Evolutionary conservation across 2,329 filamentous ascomycete species (phyloP).

Genomic region (Trichoderma semiorbis): DNA sequence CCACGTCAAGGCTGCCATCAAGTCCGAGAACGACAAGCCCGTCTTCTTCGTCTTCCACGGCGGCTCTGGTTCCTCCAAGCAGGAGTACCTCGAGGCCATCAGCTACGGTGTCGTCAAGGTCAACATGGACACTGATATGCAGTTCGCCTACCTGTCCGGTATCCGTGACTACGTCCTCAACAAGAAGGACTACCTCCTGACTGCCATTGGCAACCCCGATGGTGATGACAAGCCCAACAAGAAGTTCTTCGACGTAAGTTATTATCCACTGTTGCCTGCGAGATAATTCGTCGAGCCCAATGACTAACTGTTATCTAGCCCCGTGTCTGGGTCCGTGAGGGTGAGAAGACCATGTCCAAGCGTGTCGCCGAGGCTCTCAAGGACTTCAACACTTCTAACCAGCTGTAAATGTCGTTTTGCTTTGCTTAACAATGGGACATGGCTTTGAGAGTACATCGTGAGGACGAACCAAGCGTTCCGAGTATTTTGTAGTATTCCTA

Average conservation of each 20-base stretch:
- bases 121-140: constrained; percentile 97
- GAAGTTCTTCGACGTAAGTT: constrained; percentile 71
- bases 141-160: constrained; percentile 88
- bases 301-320: constrained; percentile 47
- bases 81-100: constrained; percentile 88
- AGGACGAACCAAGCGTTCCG: not conserved
- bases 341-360: constrained; percentile 92
- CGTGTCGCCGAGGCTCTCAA: constrained; percentile 77
- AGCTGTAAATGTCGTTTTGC: constrained; percentile 29
- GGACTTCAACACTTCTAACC: constrained; percentile 71
- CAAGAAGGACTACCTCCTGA: constrained; percentile 92
- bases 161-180: constrained; percentile 91
- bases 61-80: constrained; percentile 84
- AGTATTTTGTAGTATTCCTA: not conserved
- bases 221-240: constrained; percentile 98
- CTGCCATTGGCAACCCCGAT: constrained; percentile 90
- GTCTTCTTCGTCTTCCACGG: constrained; percentile 99
- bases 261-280: not conserved
- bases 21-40: constrained; percentile 74
- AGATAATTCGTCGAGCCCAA: not conserved
- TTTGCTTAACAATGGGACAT: not conserved
- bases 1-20: constrained; percentile 78
- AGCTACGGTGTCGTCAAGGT: constrained; percentile 96
- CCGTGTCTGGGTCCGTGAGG: constrained; percentile 92
- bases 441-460: not conserved